Conservation (phyloP, 2,329 filamentous ascomycete genomes). For the Colletotrichum melonis region DNA sequence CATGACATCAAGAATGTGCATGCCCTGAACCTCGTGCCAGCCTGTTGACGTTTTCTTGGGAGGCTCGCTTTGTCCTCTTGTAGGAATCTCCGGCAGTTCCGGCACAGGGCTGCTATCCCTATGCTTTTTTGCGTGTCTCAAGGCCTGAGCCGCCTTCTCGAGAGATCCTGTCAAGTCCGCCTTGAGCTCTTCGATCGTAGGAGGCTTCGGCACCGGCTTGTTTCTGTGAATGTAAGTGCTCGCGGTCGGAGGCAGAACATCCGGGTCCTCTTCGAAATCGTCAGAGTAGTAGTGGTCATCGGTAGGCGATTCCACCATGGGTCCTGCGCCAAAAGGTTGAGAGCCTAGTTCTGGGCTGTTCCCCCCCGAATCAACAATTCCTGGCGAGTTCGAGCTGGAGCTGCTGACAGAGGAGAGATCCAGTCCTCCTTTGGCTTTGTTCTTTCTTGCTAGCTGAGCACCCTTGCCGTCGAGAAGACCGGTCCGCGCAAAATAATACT, state of each 20-base stretch:
- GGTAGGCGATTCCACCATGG: constrained; percentile 59
- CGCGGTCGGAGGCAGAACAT: constrained; percentile 95
- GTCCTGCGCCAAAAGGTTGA: constrained; percentile 49
- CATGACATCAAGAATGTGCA: constrained; percentile 91
- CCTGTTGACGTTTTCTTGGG: constrained; percentile 64
- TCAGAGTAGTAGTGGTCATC: constrained; percentile 64
- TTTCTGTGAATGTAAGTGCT: constrained; percentile 94
- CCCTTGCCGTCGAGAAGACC: constrained; percentile 94
- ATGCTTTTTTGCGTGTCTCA: constrained; percentile 67
- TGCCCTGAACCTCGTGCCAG: constrained; percentile 89
- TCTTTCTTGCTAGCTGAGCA: constrained; percentile 82
- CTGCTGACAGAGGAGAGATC: constrained; percentile 62
- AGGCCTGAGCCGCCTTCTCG: constrained; percentile 73
- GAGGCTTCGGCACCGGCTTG: constrained; percentile 84
- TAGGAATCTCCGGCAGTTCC: constrained; percentile 12
- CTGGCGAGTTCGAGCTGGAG: constrained; percentile 49
- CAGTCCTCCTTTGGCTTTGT: constrained; percentile 68
- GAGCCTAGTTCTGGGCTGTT: constrained; percentile 67
- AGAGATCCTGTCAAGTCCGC: constrained; percentile 74
- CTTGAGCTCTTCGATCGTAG: constrained; percentile 84
- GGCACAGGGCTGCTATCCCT: constrained; percentile 39
- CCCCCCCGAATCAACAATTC: constrained; percentile 59
- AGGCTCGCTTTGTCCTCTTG: constrained; percentile 12
- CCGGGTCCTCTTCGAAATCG: constrained; percentile 74
- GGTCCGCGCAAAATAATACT: constrained; percentile 98